Evolutionary conservation across 306 rosid genomes (phyloP), one percentile per base, ranked within the genome.

Genomic region (Hylodesmum podocarpum): DNA sequence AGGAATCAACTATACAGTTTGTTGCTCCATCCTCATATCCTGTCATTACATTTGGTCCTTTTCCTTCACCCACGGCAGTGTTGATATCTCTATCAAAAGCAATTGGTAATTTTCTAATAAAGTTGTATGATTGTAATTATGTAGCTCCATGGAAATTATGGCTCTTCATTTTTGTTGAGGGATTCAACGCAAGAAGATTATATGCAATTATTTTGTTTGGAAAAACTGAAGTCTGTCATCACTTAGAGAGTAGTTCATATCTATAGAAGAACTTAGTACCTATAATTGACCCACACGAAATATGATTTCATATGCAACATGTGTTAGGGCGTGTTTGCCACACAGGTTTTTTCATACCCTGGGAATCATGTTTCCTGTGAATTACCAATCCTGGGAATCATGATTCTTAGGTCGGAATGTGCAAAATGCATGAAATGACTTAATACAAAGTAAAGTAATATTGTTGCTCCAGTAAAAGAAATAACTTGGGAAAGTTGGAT

Each of bases 41-140:
- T 61, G 81, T 89, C 78, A 78, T 93, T 54, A 93, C 90, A 22
- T 91, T 93, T 80, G 98, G 98, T 72, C 96, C 98, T 46, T 91
- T 89, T 86, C 68, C 93, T 72, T 86, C 98, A 46, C 95, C 98
- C 24, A 69, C 82, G 25, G 93, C 79, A 36, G 95, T 89, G 80
- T 77, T 93, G 79, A 76, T 77, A 61, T 87, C 98, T 74, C 77
- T 91, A 28, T 91, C 98, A 59, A 91, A 84, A 75, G 98, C 95
- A 36, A 83, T 86, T 65, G 96, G 98, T 93, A 91, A 87, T 70
- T 81, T 80, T 43, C 70, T 70, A 40, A 63, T 40, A 21, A 25
- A 41, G 37, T 75, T 27, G 37, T 69, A 13, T 19, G 24, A 8
- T 53, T 59, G 33, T 54, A 33, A 70, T 37, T 66, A 68, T 54